A percentile compares a stretch with the other conserved stretches of the same genome.
Evolutionary conservation across 352 stramenopile species (phyloP).

Genomic region (Globisporangium cylindrosporum): DNA sequence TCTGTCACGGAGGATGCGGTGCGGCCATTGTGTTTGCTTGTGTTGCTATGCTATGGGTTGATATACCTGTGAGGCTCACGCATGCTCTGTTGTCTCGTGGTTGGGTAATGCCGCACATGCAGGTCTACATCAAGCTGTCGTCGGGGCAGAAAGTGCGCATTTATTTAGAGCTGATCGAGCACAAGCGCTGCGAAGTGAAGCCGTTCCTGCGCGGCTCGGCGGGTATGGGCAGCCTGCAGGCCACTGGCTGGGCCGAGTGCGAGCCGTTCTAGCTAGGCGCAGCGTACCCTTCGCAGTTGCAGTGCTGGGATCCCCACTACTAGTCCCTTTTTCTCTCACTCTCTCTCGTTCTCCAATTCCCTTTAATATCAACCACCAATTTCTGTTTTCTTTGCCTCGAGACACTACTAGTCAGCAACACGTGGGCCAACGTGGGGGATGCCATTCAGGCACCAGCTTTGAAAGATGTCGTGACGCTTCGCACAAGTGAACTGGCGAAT

Average conservation of each 20-base stretch:
- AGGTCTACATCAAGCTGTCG: constrained; percentile 63
- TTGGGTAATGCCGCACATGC: background rate
- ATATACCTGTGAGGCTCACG: background rate
- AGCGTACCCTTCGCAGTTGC: background rate
- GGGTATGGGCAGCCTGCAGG: constrained; percentile 45
- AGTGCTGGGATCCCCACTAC: background rate
- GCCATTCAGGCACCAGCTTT: background rate
- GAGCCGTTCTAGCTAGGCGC: constrained; percentile 41
- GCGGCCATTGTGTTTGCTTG: constrained; percentile 6
- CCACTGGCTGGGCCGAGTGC: constrained; percentile 59
- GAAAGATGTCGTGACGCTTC: background rate
- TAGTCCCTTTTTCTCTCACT: background rate
- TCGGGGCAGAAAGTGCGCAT: constrained; percentile 67
- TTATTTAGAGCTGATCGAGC: constrained; percentile 48
- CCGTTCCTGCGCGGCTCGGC: constrained; percentile 52
- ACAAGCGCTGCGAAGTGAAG: constrained; percentile 59
- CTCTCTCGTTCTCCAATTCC: background rate
- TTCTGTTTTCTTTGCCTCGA: background rate
- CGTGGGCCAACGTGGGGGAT: background rate
- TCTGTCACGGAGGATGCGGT: constrained; percentile 72
- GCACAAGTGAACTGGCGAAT: background rate
- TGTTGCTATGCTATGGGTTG: background rate
- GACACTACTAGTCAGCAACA: background rate
- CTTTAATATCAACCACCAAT: background rate
- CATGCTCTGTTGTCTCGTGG: background rate